Base-by-base conservation (phyloP, 164 flowering plant species). In the Annona squamosa region DNA sequence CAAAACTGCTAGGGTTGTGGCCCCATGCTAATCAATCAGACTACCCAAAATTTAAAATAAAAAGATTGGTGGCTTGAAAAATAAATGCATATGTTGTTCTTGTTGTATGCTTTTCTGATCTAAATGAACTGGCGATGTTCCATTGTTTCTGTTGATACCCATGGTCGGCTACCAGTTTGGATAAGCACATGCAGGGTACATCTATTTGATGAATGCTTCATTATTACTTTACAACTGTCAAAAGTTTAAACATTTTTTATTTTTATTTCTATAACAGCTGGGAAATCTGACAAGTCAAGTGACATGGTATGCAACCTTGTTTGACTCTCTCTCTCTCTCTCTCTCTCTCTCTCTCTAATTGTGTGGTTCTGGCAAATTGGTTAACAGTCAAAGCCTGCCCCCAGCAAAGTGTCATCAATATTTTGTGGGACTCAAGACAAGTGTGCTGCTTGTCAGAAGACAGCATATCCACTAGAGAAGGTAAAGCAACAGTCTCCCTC, bases 341-440 rank as follows among this genome's bases (percentile, higher is more conserved):
- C 13, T 10, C 9, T 5, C 13, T 52, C 59, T 9, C 9, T 3
- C 13, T 52, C 13, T 16, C 9, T 52, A 16, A 52, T 52, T 52
- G 9, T 52, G 59, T 52, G 59, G 7, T 52, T 52, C 13, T 52
- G 59, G 13, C 13, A 16, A 52, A 9, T 10, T 75, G 3, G 37
- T 3, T 75, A 46, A 19, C 86, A 84, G 90, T 4, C 76, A 12
- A 85, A 79, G 81, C 37, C 37, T 26, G 46, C 81, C 10, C 84
- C 87, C 16, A 86, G 87, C 84, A 87, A 80, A 63, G 81, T 85
- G 67, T 85, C 85, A 16, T 73, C 79, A 63, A 46, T 85, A 77
- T 86, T 88, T 77, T 86, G 87, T 65, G 91, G 91, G 63, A 88
- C 91, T 47, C 88, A 85, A 79, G 91, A 88, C 69, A 88, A 88